Base-by-base conservation (phyloP, 2,329 filamentous ascomycete genomes). In the Botrytis deweyae region DNA sequence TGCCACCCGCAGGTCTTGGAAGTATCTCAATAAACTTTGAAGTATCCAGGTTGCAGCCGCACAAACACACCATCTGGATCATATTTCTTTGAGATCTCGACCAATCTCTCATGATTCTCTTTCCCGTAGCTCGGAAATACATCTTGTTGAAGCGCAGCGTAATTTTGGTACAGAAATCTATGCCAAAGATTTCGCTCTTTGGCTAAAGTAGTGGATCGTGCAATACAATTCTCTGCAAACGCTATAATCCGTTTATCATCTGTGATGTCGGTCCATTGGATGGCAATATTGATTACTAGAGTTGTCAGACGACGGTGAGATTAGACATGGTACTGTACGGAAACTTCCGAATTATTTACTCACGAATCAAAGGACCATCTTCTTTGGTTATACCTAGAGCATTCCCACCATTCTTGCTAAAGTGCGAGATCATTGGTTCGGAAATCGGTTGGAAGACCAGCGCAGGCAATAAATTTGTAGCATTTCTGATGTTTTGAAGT, bases 121-220 rank as follows among this genome's bases (percentile, higher is more conserved):
- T 76, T 72, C 0, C 83, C 83, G 72, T 84, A 85, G 5, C 81
- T 75, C 22, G 73, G 36, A 25, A 85, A 78, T 4, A 83, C 81
- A 64, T 80, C 74, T 73, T 85, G 83, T 33, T 79, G 78, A 18
- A 73, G 62, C 22, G 81, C 78, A 4, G 82, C 83, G 71, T 85
- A 84, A 72, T 84, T 84, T 55, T 84, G 77, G 75, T 84, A 84
- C 38, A 86, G 74, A 49, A 81, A 85, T 0, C 80, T 79, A 70
- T 83, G 80, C 58, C 82, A 78, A 0, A 84, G 74, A 0, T 80
- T 81, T 10, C 79, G 77, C n/a, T 79, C 76, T 61, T 79, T 76
- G 16, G 83, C 81, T 4, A 80, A 77, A 0, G 76, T 75, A 20
- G 81, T 77, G 18, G 77, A 77, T 0, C 79, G 77, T 22, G 80